Conservation (phyloP, 2,329 filamentous ascomycete genomes). For the Colletotrichum sp. region DNA sequence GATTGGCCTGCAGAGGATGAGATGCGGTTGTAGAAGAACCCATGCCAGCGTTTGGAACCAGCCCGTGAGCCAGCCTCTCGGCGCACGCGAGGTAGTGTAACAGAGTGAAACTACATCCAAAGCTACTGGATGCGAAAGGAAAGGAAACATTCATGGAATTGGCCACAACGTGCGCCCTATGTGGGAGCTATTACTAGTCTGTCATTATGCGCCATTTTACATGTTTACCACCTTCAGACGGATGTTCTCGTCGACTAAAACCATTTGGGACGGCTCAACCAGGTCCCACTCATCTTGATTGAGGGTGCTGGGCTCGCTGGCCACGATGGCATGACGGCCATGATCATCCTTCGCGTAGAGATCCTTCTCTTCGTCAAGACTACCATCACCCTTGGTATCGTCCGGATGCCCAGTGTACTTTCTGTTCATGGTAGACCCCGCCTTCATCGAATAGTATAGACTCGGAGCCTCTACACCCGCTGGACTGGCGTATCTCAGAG, state of each 20-base stretch:
- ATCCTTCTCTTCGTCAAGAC: not conserved
- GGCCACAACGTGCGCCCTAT: not conserved
- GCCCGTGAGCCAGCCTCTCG: not conserved
- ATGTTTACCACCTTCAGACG: not conserved
- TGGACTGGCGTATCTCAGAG: conserved; percentile 9
- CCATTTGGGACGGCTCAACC: conserved; percentile 8
- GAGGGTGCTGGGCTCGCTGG: conserved; percentile 11
- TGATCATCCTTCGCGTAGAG: not conserved
- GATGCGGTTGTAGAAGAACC: not conserved
- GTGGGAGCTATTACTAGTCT: not conserved
- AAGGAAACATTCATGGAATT: fast-evolving
- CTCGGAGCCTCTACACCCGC: not conserved
- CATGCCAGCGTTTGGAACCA: not conserved
- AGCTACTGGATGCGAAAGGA: not conserved
- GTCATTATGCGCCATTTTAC: not conserved
- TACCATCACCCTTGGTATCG: not conserved
- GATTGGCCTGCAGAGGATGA: not conserved
- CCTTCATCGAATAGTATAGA: conserved; percentile 10
- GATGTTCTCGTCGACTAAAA: not conserved
- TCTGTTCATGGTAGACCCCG: not conserved
- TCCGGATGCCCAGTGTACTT: conserved; percentile 12
- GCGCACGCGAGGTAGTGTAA: not conserved
- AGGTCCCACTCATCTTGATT: conserved; percentile 5
- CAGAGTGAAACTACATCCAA: fast-evolving
- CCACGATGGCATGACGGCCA: not conserved